Base-by-base conservation (phyloP, 2,329 filamentous ascomycete species). In the Albophoma yamanashiensis region DNA sequence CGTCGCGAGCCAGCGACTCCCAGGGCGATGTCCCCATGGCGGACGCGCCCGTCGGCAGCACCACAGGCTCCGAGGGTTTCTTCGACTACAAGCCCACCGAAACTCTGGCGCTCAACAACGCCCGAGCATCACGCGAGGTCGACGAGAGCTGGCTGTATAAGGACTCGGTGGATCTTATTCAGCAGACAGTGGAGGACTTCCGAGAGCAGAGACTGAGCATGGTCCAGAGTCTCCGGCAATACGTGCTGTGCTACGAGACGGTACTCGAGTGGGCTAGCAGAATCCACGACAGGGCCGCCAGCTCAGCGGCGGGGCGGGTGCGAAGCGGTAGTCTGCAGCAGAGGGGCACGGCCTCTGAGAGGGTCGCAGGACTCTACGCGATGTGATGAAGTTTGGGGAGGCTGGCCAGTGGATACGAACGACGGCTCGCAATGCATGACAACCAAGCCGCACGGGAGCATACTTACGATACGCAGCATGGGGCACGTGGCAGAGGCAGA, bases 171-270 rank as follows among this genome's bases (percentile, higher is more conserved):
- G 94, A 99, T 71, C 74, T 97, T 62, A 86, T 99, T 56, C 87
- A 90, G 63, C 87, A 86, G 70, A 94, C 92, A 0, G 93, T 99
- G 1, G 89, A 94, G 67, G 92, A 97, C 67, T 96, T 99, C 73
- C 82, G 94, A 60, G 79, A 82, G 56, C 94, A 99, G 76, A 80
- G 94, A 64, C 76, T 97, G 25, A 97, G 92, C 74, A 99, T 97
- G 92, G 93, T 99, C 52, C 94, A 97, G 74, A 97, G 89, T 68
- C 76, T 97, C 61, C 82, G 91, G 62, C 94, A 99, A 72, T 97
- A 89, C 75, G 93, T 97, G 57, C 84, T 99, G 40, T 99, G 94
- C 73, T 99, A 99, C 73, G 94, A 99, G 77, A 95, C 90, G 47
- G 82, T 97, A 8, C 77, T 95, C 59, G 93, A 97, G 74, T 99